phyloP scores from a whole-genome alignment of 108 stramenopile species.

The Schizochytrium sp. region DNA sequence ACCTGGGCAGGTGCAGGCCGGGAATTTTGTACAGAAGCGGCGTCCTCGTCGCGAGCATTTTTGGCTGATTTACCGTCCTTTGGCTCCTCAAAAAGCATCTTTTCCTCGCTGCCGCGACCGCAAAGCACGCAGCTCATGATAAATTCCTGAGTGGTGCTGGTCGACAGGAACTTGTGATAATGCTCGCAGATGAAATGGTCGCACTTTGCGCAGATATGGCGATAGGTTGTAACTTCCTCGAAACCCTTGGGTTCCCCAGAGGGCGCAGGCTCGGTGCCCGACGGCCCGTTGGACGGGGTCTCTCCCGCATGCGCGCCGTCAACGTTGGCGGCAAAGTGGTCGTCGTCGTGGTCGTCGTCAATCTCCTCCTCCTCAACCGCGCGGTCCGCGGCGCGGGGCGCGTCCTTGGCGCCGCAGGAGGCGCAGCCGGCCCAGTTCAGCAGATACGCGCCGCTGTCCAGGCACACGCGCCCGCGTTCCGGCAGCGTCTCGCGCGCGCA shows the following conservation, averaged over 20 bases:
- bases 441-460: background rate
- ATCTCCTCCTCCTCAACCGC: background rate
- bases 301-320: no score
- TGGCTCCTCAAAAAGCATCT: background rate
- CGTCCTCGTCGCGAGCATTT: background rate
- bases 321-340: background rate
- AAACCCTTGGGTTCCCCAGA: no score
- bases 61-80: background rate
- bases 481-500: background rate
- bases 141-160: background rate
- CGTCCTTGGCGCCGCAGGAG: background rate
- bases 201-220: background rate
- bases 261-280: no score
- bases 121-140: background rate
- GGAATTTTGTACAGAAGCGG: background rate
- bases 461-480: background rate
- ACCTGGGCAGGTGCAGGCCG: background rate
- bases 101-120: background rate
- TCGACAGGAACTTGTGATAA: background rate
- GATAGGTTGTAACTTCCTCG: background rate
- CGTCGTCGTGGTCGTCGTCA: background rate
- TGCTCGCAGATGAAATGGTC: conserved; percentile 8
- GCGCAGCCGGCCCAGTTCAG: background rate
- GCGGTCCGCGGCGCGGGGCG: background rate
- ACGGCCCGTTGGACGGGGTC: no score